Base-by-base conservation (phyloP, 23 red algal genomes). In the Agarophyton chilense region DNA sequence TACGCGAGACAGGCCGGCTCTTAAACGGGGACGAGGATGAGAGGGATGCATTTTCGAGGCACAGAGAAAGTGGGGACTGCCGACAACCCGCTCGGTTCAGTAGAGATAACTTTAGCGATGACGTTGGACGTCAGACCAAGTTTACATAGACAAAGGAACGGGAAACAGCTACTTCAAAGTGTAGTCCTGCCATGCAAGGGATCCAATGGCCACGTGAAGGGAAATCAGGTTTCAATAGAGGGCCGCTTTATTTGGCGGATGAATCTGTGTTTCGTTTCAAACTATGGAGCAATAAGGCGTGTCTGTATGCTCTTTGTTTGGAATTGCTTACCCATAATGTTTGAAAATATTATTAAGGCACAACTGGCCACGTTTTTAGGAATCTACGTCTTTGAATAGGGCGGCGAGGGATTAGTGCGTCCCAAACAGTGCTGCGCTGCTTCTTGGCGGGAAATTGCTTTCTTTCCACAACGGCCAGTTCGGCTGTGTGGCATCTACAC, bases 371-470 rank as follows among this genome's bases (percentile, higher is more conserved):
- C 44, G 12, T 47, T 9, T 47, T 47, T 47, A 12, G 12, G 44
- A 6, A 47, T 47, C 6, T 6, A 47, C 12, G 44, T 47, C 33
- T 29, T 6, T 65, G 29, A 24, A 16, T 6, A 35, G 60, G 9
- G 60, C 9, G 35, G 1, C 21, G 2, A 6, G 1, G 10, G 68
- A 74, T 28, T 74, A 74, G 68, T 14, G 68, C 68, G 41, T 47
- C 68, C 68, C 43, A 74, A 74, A 47, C 4, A 1, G 41, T 25
- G 13, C 22, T 61, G 68, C 41, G 43, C 40, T 10, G 10, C 4
- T 45, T n/a, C 47, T 74, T 74, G 68, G 68, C 68, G 68, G 68
- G 68, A 74, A 74, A 65, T 36, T n/a, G n/a, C n/a, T n/a, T n/a
- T n/a, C n/a, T n/a, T n/a, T n/a, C n/a, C n/a, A n/a, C n/a, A n/a